These are phyloP conservation scores for Candida xyloterini DNA, from an alignment of 805 yeast genomes.

Conservation along the genomic window DNA sequence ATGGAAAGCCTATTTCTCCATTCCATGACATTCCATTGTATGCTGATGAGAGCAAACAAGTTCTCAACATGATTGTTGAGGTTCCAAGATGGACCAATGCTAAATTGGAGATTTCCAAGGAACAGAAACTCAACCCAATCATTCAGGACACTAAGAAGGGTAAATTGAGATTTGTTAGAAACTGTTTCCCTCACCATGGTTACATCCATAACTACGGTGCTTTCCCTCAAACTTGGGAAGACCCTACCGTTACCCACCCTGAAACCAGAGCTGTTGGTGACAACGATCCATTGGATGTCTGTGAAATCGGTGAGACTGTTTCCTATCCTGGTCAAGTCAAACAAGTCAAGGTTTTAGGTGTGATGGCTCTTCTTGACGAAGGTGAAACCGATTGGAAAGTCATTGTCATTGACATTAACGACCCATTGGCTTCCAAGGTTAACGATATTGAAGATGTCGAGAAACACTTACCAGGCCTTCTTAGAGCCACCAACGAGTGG, in stretches of 20 bases:
- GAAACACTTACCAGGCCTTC: constrained; percentile 83
- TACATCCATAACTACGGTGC: constrained; percentile 99
- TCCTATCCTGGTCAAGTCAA: constrained; percentile 70
- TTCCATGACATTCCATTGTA: constrained; percentile 93
- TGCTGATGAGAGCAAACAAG: constrained; percentile 89
- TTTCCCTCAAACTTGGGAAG: constrained; percentile 93
- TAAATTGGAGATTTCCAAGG: constrained; percentile 91
- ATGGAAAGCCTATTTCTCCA: constrained; percentile 92
- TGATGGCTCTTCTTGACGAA: constrained; percentile 91
- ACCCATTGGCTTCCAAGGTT: constrained; percentile 84
- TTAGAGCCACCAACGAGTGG: constrained; percentile 96
- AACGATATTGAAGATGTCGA: constrained; percentile 90
- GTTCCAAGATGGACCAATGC: constrained; percentile 99
- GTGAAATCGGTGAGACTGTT: constrained; percentile 73
- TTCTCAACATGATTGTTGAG: constrained; percentile 80
- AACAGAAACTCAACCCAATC: constrained; percentile 82
- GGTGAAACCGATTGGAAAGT: constrained; percentile 93
- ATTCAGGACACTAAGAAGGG: constrained; percentile 98
- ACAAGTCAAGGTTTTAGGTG: constrained; percentile 89
- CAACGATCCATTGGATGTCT: constrained; percentile 82
- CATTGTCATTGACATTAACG: constrained; percentile 81
- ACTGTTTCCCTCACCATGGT: constrained; percentile 98
- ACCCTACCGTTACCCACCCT: constrained; percentile 60
- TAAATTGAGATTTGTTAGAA: constrained; percentile 90
- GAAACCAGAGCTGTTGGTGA: constrained; percentile 73